phyloP scores from a whole-genome alignment of 352 stramenopile genomes.

The Pythium utonaiense region DNA sequence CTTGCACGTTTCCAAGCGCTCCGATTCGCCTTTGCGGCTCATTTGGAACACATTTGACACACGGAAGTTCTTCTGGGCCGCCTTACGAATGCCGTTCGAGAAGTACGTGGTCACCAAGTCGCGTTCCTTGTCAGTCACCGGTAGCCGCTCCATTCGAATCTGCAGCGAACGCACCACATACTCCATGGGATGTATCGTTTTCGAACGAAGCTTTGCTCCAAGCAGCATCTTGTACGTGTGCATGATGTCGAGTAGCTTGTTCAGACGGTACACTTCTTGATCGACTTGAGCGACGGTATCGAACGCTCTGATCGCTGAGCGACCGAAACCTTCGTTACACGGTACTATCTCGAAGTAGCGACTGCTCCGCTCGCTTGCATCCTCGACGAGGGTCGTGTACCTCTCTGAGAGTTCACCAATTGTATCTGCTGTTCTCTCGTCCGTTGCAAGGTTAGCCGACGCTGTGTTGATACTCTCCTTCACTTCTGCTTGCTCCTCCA shows the following conservation, averaged over 20 bases:
- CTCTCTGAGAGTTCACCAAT: conserved; percentile 43
- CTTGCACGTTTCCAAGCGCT: conserved; percentile 47
- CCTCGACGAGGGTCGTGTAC: conserved; percentile 50
- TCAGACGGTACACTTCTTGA: conserved; percentile 58
- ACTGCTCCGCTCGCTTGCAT: conserved; percentile 58
- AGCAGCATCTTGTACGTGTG: conserved; percentile 76
- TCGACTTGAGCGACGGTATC: conserved; percentile 79
- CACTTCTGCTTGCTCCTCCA: conserved; percentile 50
- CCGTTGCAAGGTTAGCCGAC: conserved; percentile 36
- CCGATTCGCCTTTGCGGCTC: conserved; percentile 50
- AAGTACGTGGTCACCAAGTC: conserved; percentile 59
- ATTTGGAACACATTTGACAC: conserved; percentile 68
- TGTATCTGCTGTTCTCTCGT: conserved; percentile 27
- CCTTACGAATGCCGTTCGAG: conserved; percentile 35
- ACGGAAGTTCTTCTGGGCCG: conserved; percentile 30
- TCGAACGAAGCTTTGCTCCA: conserved; percentile 41
- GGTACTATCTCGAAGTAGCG: conserved; percentile 78
- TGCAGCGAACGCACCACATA: no score
- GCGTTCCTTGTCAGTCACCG: no score
- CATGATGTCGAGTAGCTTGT: conserved; percentile 62
- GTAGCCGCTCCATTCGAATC: no score
- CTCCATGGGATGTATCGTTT: conserved; percentile 50
- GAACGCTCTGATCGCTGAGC: conserved; percentile 65
- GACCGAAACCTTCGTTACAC: conserved; percentile 51
- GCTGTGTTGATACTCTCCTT: conserved; percentile 44